These are phyloP conservation scores for Massarina eburnea DNA, from an alignment of 2,329 filamentous ascomycete genomes.

Conservation along the genomic window DNA sequence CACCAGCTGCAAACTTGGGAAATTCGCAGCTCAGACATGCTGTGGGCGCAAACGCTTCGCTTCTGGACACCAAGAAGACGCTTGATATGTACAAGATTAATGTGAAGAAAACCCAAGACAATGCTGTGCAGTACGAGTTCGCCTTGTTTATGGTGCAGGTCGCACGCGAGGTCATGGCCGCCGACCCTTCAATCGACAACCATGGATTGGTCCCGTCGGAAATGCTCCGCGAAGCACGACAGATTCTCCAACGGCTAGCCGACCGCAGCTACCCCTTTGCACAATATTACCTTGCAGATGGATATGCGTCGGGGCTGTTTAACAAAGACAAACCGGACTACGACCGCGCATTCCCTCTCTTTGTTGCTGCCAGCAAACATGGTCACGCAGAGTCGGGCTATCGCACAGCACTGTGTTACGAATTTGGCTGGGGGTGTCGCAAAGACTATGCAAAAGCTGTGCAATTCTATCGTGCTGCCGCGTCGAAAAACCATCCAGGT, in stretches of 20 bases:
- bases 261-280: conserved; percentile 93
- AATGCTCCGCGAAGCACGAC: conserved; percentile 86
- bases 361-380: conserved; percentile 91
- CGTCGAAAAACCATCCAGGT: conserved; percentile 91
- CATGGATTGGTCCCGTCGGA: conserved; percentile 52
- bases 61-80: conserved; percentile 89
- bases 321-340: conserved; percentile 93
- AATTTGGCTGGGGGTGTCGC: conserved; percentile 95
- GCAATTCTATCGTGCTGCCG: conserved; percentile 87
- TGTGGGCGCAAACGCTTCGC: conserved; percentile 85
- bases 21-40: conserved; percentile 77
- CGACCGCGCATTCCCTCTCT: conserved; percentile 87
- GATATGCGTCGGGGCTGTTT: conserved; percentile 91
- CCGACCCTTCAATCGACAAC: conserved; percentile 28
- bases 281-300: conserved; percentile 95
- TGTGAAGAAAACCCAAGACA: conserved; percentile 93
- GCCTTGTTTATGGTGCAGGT: conserved; percentile 91
- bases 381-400: conserved; percentile 96
- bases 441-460: conserved; percentile 89
- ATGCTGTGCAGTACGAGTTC: conserved; percentile 91
- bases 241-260: conserved; percentile 81
- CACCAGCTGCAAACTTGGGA: conserved; percentile 65
- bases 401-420: conserved; percentile 90
- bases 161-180: conserved; percentile 68
- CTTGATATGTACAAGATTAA: conserved; percentile 97